Evolutionary conservation across 352 stramenopile genomes (phyloP).

Genomic region (Globisporangium okanoganense): DNA sequence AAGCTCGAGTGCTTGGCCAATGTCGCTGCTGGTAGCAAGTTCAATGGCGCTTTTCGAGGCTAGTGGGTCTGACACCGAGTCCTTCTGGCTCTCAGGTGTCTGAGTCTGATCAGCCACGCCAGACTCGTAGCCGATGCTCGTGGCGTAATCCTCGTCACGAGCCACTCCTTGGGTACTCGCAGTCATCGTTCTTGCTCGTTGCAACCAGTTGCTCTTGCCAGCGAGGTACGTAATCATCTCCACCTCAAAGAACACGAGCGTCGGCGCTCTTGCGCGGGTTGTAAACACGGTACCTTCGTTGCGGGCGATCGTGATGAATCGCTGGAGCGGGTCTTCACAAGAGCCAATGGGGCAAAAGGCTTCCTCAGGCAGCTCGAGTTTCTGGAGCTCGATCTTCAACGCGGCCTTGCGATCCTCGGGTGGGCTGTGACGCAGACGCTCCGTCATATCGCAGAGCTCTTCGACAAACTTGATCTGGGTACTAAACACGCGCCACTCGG

Average conservation of each 20-base stretch:
- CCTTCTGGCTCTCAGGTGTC: constrained; percentile 1
- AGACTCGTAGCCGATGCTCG: not conserved
- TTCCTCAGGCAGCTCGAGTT: constrained; percentile 48
- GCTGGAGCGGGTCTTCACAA: constrained; percentile 56
- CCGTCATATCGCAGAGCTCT: constrained; percentile 72
- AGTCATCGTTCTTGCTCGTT: constrained; percentile 38
- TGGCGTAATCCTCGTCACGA: not conserved
- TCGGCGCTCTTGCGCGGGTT: constrained; percentile 80
- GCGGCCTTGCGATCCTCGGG: constrained; percentile 57
- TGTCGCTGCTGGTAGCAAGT: constrained; percentile 68
- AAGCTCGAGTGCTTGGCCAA: constrained; percentile 60
- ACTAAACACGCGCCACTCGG: constrained; percentile 48
- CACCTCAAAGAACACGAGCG: constrained; percentile 84
- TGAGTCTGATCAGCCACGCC: too few relatives aligned
- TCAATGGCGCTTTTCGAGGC: constrained; percentile 61
- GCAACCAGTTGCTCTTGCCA: constrained; percentile 51
- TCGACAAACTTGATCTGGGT: constrained; percentile 72
- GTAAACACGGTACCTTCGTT: constrained; percentile 83
- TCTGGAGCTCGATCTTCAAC: constrained; percentile 53
- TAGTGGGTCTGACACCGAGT: constrained; percentile 12
- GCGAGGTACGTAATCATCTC: constrained; percentile 34
- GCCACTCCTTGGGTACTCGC: not conserved
- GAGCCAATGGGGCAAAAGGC: constrained; percentile 70
- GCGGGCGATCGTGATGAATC: constrained; percentile 57
- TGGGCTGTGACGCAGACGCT: constrained; percentile 55